phyloP scores from a whole-genome alignment of 2,329 filamentous ascomycete genomes.

The Cladosporium sp. region DNA sequence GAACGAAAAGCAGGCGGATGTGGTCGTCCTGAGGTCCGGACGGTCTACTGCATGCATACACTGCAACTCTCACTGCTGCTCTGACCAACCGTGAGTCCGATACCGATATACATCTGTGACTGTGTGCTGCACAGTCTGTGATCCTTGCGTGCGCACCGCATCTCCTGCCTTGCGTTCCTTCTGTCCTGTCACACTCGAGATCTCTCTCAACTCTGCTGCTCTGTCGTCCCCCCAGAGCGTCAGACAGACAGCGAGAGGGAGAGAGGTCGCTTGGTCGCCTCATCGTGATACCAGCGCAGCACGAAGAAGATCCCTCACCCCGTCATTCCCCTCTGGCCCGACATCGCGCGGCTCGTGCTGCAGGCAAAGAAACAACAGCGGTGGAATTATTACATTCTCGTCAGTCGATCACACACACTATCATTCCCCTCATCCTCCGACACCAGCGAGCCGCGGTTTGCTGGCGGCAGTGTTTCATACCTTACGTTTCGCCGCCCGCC shows the following conservation, averaged over 20 bases:
- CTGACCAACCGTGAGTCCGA: neutral
- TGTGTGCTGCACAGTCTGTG: neutral
- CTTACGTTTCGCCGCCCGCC: slow-evolving; percentile 1
- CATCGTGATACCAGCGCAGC: slow-evolving; percentile 8
- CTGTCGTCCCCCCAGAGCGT: no score
- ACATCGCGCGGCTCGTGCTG: slow-evolving; percentile 12
- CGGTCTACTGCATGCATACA: neutral
- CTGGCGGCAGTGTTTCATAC: slow-evolving; percentile 6
- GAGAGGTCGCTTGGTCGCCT: no score
- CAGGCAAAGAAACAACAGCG: slow-evolving; percentile 1
- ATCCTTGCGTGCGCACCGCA: neutral
- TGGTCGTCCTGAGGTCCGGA: neutral
- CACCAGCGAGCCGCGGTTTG: slow-evolving; percentile 5
- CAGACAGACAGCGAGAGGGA: no score
- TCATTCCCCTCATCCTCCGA: neutral
- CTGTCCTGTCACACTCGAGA: neutral
- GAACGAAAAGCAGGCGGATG: neutral
- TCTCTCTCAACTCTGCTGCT: neutral
- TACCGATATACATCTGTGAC: neutral
- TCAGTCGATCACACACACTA: no score
- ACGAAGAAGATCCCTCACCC: slow-evolving; percentile 6
- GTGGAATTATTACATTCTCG: neutral
- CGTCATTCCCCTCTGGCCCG: neutral
- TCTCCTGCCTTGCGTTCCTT: neutral
- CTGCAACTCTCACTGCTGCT: neutral